Evolutionary conservation across 768 basidiomycete species (phyloP).

Genomic region (Hydnum rufescens): DNA sequence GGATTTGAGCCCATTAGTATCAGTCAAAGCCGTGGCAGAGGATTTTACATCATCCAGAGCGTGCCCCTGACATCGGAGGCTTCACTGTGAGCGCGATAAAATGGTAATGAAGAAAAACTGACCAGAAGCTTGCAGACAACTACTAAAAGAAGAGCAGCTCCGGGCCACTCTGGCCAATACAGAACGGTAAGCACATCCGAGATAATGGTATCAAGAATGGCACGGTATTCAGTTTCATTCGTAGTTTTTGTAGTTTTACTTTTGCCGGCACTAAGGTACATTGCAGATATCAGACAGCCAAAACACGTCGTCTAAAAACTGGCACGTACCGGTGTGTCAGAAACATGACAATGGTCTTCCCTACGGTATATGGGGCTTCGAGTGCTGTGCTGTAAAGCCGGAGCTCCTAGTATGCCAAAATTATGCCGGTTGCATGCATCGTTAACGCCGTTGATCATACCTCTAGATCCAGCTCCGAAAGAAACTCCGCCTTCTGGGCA

Average conservation of each 20-base stretch:
- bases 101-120: slow-evolving; percentile 10
- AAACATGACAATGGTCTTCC: slow-evolving; percentile 64
- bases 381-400: slow-evolving; percentile 48
- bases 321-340: slow-evolving; percentile 37
- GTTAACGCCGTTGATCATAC: too few species aligned
- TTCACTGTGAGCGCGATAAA: not conserved
- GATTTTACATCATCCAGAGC: slow-evolving; percentile 70
- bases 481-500: too few species aligned
- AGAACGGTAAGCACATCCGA: slow-evolving; percentile 73
- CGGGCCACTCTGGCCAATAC: slow-evolving; percentile 97
- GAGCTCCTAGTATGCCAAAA: slow-evolving; percentile 53
- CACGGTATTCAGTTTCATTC: slow-evolving; percentile 83
- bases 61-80: slow-evolving; percentile 32
- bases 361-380: slow-evolving; percentile 69
- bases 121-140: slow-evolving; percentile 81
- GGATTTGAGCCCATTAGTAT: slow-evolving; percentile 70
- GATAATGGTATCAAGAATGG: slow-evolving; percentile 80
- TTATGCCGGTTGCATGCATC: too few species aligned
- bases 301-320: not conserved
- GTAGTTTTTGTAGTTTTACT: slow-evolving; percentile 74
- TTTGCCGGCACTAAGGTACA: slow-evolving; percentile 47
- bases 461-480: too few species aligned
- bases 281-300: not conserved
- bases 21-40: slow-evolving; percentile 32
- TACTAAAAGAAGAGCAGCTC: slow-evolving; percentile 58